Conservation (phyloP, 768 basidiomycete genomes). For the Kwoniella shandongensis region DNA sequence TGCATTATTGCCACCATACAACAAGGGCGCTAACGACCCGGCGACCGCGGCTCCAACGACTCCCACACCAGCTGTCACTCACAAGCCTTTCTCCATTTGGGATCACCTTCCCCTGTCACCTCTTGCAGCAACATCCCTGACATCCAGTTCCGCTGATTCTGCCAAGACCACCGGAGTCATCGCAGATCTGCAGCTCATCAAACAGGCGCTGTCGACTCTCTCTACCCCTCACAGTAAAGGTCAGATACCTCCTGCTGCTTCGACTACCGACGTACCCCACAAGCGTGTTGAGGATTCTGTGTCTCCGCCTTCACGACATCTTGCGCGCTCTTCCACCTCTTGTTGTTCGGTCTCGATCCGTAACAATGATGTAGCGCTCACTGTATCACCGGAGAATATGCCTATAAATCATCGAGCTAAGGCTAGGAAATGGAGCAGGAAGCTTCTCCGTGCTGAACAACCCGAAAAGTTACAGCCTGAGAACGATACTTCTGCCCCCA, state of each 20-base stretch:
- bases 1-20: too few species aligned
- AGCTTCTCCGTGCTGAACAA: slow-evolving; percentile 10
- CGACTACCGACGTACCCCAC: slow-evolving; percentile 4
- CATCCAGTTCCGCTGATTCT: neutral
- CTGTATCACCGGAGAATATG: neutral
- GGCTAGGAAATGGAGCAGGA: slow-evolving; percentile 3
- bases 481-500: neutral
- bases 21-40: too few species aligned
- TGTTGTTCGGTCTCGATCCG: slow-evolving; percentile 16
- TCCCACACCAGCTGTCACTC: neutral
- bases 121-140: neutral
- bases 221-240: slow-evolving; percentile 1
- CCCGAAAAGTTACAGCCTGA: neutral
- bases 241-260: neutral
- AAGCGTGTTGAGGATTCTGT: too few species aligned
- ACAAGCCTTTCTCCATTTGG: slow-evolving; percentile 15
- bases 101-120: slow-evolving; percentile 7
- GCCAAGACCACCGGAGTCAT: neutral
- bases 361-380: slow-evolving; percentile 17
- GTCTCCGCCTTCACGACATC: too few species aligned
- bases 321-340: slow-evolving; percentile 6
- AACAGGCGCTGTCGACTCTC: slow-evolving; percentile 19
- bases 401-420: neutral
- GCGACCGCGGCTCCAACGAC: too few species aligned
- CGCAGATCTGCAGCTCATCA: slow-evolving; percentile 15